Evolutionary conservation across 148 eudicot species (phyloP), one percentile per base, ranked within the genome.

Genomic region (Pouteria glomerata): DNA sequence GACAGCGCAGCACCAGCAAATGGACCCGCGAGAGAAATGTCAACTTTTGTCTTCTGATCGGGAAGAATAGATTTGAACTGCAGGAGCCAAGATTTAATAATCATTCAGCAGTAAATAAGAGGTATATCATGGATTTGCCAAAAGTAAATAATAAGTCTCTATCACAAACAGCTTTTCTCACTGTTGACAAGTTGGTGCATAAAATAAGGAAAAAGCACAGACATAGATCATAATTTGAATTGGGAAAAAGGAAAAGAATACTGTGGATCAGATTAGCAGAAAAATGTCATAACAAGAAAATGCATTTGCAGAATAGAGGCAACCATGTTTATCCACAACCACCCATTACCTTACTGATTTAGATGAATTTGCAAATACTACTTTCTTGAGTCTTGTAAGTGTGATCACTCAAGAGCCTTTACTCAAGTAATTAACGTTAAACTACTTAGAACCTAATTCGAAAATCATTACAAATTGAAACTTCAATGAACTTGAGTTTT

Each of bases 21-120:
- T 30, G 99, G 99, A 39, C 99, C 99, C n/a, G 97, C 89, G 61
- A 95, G 77, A 21, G 99, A 95, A 69, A 95, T 84, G 69, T 95
- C 99, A 11, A 95, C 92, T 77, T 84, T 78, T 57, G 99, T 85
- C 81, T 87, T 92, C 68, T 90, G 79, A 84, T 95, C 94, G 23
- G 97, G 99, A 60, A 95, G 93, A 71, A 95, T 89, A 19, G 99
- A 95, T 79, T 95, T 95, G 84, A 95, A 95, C 99, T 95, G 73
- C 61, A 86, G 30, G 67, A 68, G 50, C 27, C 42, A 67, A 79
- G 59, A 59, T 23, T 52, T 48, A 45, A 70, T 83, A 73, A 73
- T 61, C 56, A 19, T 45, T 59, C 51, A 58, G 59, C 58, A 63
- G 48, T 41, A 42, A 57, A 19, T 18, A 57, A 57, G 30, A 57